Evolutionary conservation across 768 basidiomycete species (phyloP).

Genomic region (Cyathus striatus): DNA sequence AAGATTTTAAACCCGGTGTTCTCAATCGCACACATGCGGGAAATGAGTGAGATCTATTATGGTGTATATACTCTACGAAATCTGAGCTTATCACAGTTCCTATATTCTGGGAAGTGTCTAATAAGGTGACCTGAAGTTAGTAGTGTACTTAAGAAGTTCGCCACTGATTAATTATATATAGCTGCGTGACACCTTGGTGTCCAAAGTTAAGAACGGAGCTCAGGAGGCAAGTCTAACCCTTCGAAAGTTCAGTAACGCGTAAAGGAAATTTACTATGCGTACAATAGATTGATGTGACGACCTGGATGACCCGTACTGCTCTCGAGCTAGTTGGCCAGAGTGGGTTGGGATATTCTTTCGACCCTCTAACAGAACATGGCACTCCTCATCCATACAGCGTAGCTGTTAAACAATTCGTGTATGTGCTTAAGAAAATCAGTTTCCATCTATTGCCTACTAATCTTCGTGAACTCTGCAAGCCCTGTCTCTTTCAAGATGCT

Average conservation of each 20-base stretch:
- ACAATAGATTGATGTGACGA: slow-evolving; percentile 17
- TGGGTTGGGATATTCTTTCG: slow-evolving; percentile 28
- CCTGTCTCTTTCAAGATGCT: slow-evolving; percentile 2
- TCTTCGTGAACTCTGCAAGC: neutral
- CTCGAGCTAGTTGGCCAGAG: slow-evolving; percentile 36
- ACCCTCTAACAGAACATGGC: slow-evolving; percentile 18
- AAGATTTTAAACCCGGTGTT: slow-evolving; percentile 43
- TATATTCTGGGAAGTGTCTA: slow-evolving; percentile 22
- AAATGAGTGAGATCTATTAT: slow-evolving; percentile 20
- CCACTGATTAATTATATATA: slow-evolving; percentile 2
- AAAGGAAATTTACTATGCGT: neutral
- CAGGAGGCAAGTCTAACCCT: slow-evolving; percentile 18
- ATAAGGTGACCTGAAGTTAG: slow-evolving; percentile 16
- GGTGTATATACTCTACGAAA: neutral
- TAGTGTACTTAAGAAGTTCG: neutral
- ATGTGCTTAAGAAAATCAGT: slow-evolving; percentile 5
- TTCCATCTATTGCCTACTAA: no score
- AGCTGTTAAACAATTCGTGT: slow-evolving; percentile 24
- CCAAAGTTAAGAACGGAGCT: slow-evolving; percentile 20
- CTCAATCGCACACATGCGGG: slow-evolving; percentile 31
- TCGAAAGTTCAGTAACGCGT: neutral
- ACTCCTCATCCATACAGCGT: slow-evolving; percentile 16
- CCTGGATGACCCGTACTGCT: slow-evolving; percentile 24
- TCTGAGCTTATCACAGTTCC: slow-evolving; percentile 18
- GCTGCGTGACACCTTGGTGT: slow-evolving; percentile 18